phyloP scores from a whole-genome alignment of 1,284 basidiomycete species.

The Marasmius sp. region DNA sequence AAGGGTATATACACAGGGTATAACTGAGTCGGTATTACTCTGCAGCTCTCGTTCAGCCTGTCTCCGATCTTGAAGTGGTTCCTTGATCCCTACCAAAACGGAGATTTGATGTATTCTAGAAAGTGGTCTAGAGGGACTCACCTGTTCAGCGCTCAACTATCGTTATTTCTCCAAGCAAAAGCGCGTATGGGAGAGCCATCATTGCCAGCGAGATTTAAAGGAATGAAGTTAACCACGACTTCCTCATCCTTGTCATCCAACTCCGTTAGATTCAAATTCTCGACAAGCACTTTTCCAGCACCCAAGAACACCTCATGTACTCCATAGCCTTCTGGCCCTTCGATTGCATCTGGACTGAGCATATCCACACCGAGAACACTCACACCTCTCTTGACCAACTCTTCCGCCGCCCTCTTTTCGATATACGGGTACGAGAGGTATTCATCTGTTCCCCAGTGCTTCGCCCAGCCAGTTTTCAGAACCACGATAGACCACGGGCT shows the following conservation, averaged over 20 bases:
- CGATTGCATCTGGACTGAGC: slow-evolving; percentile 1
- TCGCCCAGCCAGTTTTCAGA: not conserved
- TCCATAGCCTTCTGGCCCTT: not conserved
- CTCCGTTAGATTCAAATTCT: not conserved
- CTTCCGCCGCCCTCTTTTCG: not conserved
- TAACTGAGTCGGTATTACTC: too few relatives aligned
- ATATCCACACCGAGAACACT: not conserved
- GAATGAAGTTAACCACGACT: not conserved
- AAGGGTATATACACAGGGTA: too few relatives aligned
- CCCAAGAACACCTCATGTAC: slow-evolving; percentile 1
- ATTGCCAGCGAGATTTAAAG: not conserved
- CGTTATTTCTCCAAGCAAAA: not conserved
- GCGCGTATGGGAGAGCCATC: not conserved
- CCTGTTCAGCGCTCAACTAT: not conserved
- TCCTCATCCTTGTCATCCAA: not conserved
- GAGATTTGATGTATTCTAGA: too few relatives aligned
- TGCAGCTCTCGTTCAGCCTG: too few relatives aligned
- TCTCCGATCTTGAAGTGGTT: too few relatives aligned
- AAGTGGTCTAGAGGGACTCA: not conserved
- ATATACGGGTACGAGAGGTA: not conserved
- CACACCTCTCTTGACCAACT: not conserved
- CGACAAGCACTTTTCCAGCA: not conserved
- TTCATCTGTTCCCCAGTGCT: not conserved
- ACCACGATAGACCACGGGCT: not conserved
- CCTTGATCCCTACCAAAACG: too few relatives aligned